Conservation (phyloP, 1,139 yeast genomes). For the Wickerhamomyces sp. region DNA sequence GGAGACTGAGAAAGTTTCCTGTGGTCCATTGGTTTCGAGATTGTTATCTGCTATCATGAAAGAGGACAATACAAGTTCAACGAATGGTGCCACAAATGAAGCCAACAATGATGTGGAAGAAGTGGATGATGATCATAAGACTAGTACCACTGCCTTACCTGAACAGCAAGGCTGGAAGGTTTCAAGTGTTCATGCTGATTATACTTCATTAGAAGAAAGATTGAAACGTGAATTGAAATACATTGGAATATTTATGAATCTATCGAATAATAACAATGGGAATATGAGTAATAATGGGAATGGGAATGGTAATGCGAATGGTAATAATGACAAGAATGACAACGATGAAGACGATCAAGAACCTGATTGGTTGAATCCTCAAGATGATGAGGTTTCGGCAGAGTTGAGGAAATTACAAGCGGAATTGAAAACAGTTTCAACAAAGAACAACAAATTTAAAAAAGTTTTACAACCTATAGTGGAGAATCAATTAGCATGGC, state of each 20-base stretch:
- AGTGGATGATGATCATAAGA: constrained; percentile 12
- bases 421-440: constrained; percentile 57
- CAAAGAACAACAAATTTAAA: constrained; percentile 64
- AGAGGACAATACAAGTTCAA: constrained; percentile 37
- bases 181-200: constrained; percentile 52
- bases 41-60: constrained; percentile 74
- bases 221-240: constrained; percentile 81
- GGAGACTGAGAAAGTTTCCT: constrained; percentile 71
- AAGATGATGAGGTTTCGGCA: constrained; percentile 91
- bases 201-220: constrained; percentile 79
- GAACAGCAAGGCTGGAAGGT: constrained; percentile 46
- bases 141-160: constrained; percentile 34
- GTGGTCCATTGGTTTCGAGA: constrained; percentile 91
- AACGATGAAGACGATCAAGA: constrained; percentile 24
- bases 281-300: constrained; percentile 15
- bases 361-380: constrained; percentile 68
- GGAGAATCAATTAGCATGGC: constrained; percentile 94
- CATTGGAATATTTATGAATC: constrained; percentile 84
- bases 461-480: constrained; percentile 62
- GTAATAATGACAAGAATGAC: constrained; percentile 14
- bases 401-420: constrained; percentile 74
- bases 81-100: constrained; percentile 1
- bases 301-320: constrained; percentile 20
- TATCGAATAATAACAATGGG: constrained; percentile 29
- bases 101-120: constrained; percentile 16